phyloP scores from a whole-genome alignment of 2,329 filamentous ascomycete species.

The Ambrosiella xylebori region DNA sequence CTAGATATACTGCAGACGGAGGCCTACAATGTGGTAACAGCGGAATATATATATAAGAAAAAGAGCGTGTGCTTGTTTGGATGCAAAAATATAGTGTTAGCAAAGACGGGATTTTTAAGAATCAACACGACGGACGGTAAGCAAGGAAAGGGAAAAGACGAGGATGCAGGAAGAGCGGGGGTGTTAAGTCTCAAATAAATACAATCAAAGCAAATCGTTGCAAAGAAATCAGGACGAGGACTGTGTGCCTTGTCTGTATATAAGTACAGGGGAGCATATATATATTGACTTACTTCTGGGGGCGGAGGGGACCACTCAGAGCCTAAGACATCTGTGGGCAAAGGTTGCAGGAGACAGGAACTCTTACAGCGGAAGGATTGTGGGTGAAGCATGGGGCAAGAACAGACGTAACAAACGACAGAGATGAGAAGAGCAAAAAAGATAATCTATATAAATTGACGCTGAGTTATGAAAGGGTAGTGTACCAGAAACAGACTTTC shows the following conservation, averaged over 20 bases:
- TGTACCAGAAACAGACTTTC: background rate
- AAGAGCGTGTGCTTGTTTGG: background rate
- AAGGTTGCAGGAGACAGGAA: background rate
- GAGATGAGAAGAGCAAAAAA: background rate
- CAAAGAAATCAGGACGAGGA: background rate
- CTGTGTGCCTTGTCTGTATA: background rate
- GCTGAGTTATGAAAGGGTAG: background rate
- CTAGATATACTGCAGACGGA: too few relatives aligned
- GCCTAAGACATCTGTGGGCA: background rate
- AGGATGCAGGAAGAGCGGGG: background rate
- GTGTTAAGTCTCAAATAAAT: background rate
- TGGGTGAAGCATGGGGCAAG: constrained; percentile 2
- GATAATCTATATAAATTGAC: background rate
- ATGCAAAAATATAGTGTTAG: background rate
- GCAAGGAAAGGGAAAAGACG: background rate
- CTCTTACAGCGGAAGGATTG: constrained; percentile 4
- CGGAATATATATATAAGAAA: too few relatives aligned
- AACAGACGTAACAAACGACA: background rate
- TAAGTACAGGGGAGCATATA: background rate
- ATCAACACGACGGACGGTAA: background rate
- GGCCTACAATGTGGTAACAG: too few relatives aligned
- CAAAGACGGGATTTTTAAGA: background rate
- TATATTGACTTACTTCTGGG: background rate
- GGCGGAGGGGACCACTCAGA: too few relatives aligned
- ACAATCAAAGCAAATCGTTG: too few relatives aligned